These are phyloP conservation scores for Naematelia encephala DNA, from an alignment of 768 basidiomycete species.

Conservation along the genomic window DNA sequence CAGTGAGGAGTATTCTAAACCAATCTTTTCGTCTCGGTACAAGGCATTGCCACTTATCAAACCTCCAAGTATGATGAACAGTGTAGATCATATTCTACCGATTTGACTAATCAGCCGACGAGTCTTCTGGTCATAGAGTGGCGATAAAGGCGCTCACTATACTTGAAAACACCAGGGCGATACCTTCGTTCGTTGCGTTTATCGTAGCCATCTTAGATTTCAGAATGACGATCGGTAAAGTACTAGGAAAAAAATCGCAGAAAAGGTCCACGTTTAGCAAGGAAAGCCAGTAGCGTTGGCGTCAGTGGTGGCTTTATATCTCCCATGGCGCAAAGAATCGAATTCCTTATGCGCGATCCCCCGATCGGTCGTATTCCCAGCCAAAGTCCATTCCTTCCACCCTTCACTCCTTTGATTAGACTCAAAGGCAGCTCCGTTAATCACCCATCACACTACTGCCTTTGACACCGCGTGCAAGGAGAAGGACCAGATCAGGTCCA, in stretches of 20 bases:
- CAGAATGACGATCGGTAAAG: not conserved
- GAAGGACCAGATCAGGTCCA: no score
- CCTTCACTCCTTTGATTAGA: no score
- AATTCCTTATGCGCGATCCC: no score
- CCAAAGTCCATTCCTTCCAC: no score
- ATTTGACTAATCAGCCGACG: not conserved
- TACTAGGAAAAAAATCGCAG: not conserved
- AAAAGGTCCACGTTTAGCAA: not conserved
- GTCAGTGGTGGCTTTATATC: no score
- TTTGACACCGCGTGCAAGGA: no score
- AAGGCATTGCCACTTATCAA: slow-evolving; percentile 32
- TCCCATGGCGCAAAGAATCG: no score
- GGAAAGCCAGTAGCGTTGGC: not conserved
- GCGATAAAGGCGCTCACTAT: slow-evolving; percentile 14
- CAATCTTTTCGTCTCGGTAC: slow-evolving; percentile 34
- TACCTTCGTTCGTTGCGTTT: slow-evolving; percentile 19
- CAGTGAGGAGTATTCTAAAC: slow-evolving; percentile 34
- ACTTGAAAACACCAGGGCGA: slow-evolving; percentile 10
- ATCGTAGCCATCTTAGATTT: slow-evolving; percentile 24
- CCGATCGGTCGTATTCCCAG: no score
- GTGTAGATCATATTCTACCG: slow-evolving; percentile 17
- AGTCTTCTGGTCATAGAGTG: slow-evolving; percentile 4
- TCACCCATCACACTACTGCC: no score
- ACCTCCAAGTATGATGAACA: slow-evolving; percentile 28
- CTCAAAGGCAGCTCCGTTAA: no score